Percentiles rank a stretch among this genome's conserved stretches.
These are phyloP conservation scores for Ulmus americana DNA, from an alignment of 331 rosid genomes.

Conservation along the genomic window DNA sequence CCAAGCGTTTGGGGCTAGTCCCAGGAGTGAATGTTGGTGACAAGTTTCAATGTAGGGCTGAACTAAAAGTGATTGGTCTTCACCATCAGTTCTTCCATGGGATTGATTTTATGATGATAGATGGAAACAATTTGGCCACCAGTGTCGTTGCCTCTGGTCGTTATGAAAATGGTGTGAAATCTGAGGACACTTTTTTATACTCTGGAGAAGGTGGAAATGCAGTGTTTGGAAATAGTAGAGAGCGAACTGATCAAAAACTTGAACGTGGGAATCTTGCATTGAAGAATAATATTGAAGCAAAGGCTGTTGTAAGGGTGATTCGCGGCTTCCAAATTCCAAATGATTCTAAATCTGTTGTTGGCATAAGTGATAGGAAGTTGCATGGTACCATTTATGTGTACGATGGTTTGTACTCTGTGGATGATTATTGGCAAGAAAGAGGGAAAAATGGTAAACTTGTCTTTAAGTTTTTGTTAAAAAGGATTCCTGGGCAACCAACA, in stretches of 20 bases:
- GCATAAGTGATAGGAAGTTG: not conserved
- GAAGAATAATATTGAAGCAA: conserved; percentile 32
- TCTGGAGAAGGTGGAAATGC: conserved; percentile 50
- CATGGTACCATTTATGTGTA: conserved; percentile 6
- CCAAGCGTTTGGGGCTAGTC: conserved; percentile 28
- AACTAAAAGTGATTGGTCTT: conserved; percentile 41
- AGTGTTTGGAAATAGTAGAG: not conserved
- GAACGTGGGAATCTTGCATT: conserved; percentile 41
- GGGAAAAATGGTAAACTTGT: conserved; percentile 40
- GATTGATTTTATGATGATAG: conserved; percentile 36
- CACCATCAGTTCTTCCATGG: conserved; percentile 27
- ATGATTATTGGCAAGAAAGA: conserved; percentile 13
- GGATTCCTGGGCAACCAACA: conserved; percentile 4
- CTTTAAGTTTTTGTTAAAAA: conserved; percentile 31
- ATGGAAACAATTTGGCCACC: conserved; percentile 25
- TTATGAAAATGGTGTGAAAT: conserved; percentile 16
- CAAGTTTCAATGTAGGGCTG: conserved; percentile 25
- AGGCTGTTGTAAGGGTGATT: conserved; percentile 40
- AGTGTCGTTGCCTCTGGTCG: conserved; percentile 37
- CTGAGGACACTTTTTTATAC: conserved; percentile 24
- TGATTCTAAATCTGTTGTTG: not conserved
- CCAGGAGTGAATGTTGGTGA: conserved; percentile 45
- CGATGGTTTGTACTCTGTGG: conserved; percentile 43
- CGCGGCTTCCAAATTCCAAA: not conserved
- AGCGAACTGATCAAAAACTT: conserved; percentile 31